These are phyloP conservation scores for Clonostachys sp. DNA, from an alignment of 2,329 filamentous ascomycete species.

Conservation along the genomic window DNA sequence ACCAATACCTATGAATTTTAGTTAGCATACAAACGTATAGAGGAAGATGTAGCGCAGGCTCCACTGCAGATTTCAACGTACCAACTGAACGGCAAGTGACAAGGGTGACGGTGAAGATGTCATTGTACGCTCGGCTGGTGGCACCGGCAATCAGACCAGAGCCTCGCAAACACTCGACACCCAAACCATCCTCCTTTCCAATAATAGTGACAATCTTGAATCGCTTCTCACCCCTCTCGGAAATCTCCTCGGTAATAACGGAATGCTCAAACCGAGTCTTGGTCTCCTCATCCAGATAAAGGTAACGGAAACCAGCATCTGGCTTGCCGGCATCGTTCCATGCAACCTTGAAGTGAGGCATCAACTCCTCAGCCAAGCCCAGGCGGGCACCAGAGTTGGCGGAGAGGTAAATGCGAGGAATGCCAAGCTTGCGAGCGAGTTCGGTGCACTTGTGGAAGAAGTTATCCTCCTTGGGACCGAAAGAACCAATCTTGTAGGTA, in stretches of 20 bases:
- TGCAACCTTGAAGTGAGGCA: slow-evolving; percentile 94
- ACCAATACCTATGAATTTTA: slow-evolving; percentile 67
- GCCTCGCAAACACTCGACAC: slow-evolving; percentile 94
- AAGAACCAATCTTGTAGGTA: slow-evolving; percentile 97
- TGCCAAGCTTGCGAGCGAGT: slow-evolving; percentile 86
- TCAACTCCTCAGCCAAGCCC: slow-evolving; percentile 92
- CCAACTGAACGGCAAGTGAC: slow-evolving; percentile 98
- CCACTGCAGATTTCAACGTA: slow-evolving; percentile 29
- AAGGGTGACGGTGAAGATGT: slow-evolving; percentile 97
- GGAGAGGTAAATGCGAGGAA: slow-evolving; percentile 95
- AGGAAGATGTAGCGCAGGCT: background rate
- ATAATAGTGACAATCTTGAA: slow-evolving; percentile 93
- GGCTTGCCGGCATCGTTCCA: slow-evolving; percentile 85
- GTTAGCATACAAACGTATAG: slow-evolving; percentile 20
- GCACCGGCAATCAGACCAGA: slow-evolving; percentile 98
- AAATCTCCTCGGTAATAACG: slow-evolving; percentile 75
- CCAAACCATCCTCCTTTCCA: slow-evolving; percentile 90
- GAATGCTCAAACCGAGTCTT: slow-evolving; percentile 80
- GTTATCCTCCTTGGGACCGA: slow-evolving; percentile 91
- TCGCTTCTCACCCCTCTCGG: slow-evolving; percentile 82
- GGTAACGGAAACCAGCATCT: slow-evolving; percentile 90
- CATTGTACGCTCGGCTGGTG: slow-evolving; percentile 94
- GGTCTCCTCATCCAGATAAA: slow-evolving; percentile 83
- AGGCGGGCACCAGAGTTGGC: slow-evolving; percentile 98
- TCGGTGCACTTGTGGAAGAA: slow-evolving; percentile 99